Conservation (phyloP, 768 basidiomycete genomes). For the Mycena epipterygia region DNA sequence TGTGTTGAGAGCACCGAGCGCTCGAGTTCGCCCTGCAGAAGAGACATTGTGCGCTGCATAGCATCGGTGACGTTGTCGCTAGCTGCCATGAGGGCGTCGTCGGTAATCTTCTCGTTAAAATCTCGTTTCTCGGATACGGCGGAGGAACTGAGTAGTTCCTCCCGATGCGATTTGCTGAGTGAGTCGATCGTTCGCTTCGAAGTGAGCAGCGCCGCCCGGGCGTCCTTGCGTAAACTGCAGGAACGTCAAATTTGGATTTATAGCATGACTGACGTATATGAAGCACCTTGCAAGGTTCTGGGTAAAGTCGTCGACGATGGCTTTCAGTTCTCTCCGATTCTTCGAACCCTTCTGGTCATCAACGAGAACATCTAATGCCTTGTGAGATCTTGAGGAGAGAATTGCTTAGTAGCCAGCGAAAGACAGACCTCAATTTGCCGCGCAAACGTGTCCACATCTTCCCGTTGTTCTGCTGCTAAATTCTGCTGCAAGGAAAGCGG, state of each 20-base stretch:
- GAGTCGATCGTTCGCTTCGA: conserved; percentile 84
- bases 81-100: conserved; percentile 91
- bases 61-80: conserved; percentile 91
- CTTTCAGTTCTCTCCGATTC: conserved; percentile 61
- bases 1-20: conserved; percentile 88
- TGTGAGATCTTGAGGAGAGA: conserved; percentile 32
- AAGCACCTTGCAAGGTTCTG: conserved; percentile 64
- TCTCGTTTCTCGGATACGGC: conserved; percentile 62
- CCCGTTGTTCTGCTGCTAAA: conserved; percentile 79
- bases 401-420: conserved; percentile 32
- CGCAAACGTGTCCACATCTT: conserved; percentile 75
- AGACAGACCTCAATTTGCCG: conserved; percentile 75
- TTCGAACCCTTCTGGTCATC: conserved; percentile 79
- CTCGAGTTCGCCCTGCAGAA: conserved; percentile 95
- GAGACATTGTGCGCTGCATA: conserved; percentile 82
- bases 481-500: conserved; percentile 81
- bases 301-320: conserved; percentile 63
- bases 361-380: conserved; percentile 78
- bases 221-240: conserved; percentile 70
- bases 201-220: conserved; percentile 74
- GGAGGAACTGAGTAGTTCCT: conserved; percentile 76
- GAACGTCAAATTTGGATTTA: conserved; percentile 5
- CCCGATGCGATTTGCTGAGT: conserved; percentile 67
- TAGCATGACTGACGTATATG: not conserved
- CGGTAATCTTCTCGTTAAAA: conserved; percentile 75